phyloP scores from a whole-genome alignment of 768 basidiomycete genomes.

The Dioszegia crocea region DNA sequence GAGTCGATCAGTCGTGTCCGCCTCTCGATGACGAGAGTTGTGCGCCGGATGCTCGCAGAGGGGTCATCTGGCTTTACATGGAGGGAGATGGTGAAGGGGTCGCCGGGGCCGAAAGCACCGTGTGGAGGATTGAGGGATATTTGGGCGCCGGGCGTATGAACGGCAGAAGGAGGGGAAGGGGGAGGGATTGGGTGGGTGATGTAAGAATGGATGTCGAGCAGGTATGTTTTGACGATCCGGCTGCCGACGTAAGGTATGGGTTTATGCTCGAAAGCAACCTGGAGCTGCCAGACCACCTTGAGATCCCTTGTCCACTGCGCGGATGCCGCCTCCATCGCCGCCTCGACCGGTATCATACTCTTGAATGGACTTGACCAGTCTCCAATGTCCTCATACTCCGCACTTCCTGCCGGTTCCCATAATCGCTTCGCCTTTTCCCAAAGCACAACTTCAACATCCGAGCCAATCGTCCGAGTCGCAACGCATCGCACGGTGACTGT shows the following conservation, averaged over 20 bases:
- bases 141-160: constrained; percentile 20
- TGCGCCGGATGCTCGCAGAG: constrained; percentile 19
- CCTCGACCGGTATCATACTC: constrained; percentile 26
- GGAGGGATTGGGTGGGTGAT: constrained; percentile 23
- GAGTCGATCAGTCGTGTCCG: constrained; percentile 4
- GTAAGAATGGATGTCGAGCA: constrained; percentile 28
- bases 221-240: constrained; percentile 28
- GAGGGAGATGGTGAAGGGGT: constrained; percentile 22
- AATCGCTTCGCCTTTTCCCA: constrained; percentile 31
- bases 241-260: constrained; percentile 39
- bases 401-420: constrained; percentile 14
- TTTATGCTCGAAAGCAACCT: constrained; percentile 33
- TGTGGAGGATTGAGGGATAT: constrained; percentile 27
- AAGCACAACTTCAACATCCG: constrained; percentile 19
- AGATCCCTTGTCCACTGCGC: constrained; percentile 29
- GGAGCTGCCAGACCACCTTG: constrained; percentile 34
- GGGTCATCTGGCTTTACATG: constrained; percentile 32
- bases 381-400: constrained; percentile 20
- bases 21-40: constrained; percentile 27
- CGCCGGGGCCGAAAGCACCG: constrained; percentile 36
- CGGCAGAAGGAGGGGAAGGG: constrained; percentile 30
- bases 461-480: constrained; percentile 19
- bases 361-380: constrained; percentile 33
- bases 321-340: constrained; percentile 14
- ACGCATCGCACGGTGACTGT: constrained; percentile 22